Base-by-base conservation (phyloP, 768 basidiomycete genomes). In the Austroboletus eburneus region DNA sequence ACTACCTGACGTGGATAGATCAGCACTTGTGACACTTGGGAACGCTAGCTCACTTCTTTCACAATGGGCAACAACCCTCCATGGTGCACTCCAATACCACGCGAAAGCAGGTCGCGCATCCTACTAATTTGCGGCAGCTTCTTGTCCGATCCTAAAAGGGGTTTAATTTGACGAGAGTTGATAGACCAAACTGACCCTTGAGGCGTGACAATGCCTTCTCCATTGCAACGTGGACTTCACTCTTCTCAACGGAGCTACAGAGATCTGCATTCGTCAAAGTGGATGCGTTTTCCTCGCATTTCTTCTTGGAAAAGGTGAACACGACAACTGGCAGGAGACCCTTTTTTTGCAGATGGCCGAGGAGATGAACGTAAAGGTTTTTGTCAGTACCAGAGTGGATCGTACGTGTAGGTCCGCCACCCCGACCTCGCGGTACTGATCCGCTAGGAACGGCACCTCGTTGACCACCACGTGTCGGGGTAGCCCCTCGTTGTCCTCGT, bases 1-100 rank as follows among this genome's bases (percentile, higher is more conserved):
- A 98, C 94, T 18, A 97, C 83, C 89, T 96, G 49, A 42, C 16
- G 22, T 3, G 49, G 58, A 51, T 42, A 12, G 17, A 47, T 57
- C 9, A 50, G 40, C 30, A 32, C n/a, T 2, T 22, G 38, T 36
- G 23, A 45, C 22, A 18, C 9, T 14, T 35, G 20, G 23, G 2
- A 16, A 36, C 36, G n/a, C 39, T 16, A 10, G 52, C 73, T 24
- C 39, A 91, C 93, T 75, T 95, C 96, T 75, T 99, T 99, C 45
- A 99, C 91, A 27, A 99, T 86, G 5, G 96, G 96, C 9, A 99
- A 69, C 14, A 99, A 74, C 3, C 96, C 96, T 36, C 96, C 96
- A 57, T 99, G 96, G 65, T 99, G 96, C 2, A 99, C 88, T 5
- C 94, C 96, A 44, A 99, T 95, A 32, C 96, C 96, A 41, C 96